Evolutionary conservation across 2,329 filamentous ascomycete genomes (phyloP).

Genomic region (Colletotrichum paranaense): DNA sequence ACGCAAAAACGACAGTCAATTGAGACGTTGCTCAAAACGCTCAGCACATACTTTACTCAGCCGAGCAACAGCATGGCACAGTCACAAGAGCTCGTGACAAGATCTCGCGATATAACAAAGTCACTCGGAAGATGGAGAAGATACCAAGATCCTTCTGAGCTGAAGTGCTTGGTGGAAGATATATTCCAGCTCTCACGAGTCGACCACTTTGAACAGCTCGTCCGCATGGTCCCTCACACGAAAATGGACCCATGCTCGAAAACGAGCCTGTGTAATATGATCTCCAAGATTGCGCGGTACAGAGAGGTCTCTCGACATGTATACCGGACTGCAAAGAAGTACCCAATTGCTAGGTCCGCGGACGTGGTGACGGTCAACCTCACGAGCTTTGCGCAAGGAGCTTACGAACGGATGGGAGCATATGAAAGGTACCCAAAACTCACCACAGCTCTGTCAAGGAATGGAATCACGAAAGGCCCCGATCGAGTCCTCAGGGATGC

Average conservation of each 20-base stretch:
- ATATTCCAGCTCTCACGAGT: background rate
- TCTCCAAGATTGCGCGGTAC: background rate
- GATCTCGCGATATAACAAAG: background rate
- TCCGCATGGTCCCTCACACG: background rate
- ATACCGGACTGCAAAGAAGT: background rate
- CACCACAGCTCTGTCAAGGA: background rate
- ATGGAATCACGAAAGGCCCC: background rate
- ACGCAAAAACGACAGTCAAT: background rate
- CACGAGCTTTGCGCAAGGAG: background rate
- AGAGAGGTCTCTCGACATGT: background rate
- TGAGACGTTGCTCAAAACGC: background rate
- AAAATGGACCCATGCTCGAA: background rate
- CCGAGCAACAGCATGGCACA: background rate
- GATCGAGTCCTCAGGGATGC: background rate
- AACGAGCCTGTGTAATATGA: background rate
- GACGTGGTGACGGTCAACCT: background rate
- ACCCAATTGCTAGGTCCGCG: background rate
- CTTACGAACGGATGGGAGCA: background rate
- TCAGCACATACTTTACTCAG: background rate
- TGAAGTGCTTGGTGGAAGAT: background rate
- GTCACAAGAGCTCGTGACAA: background rate
- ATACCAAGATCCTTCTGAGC: background rate
- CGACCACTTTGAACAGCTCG: background rate
- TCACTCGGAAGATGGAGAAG: background rate
- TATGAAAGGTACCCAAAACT: background rate